Conservation (phyloP, 2,329 filamentous ascomycete species). For the Didymellaceae sp. region DNA sequence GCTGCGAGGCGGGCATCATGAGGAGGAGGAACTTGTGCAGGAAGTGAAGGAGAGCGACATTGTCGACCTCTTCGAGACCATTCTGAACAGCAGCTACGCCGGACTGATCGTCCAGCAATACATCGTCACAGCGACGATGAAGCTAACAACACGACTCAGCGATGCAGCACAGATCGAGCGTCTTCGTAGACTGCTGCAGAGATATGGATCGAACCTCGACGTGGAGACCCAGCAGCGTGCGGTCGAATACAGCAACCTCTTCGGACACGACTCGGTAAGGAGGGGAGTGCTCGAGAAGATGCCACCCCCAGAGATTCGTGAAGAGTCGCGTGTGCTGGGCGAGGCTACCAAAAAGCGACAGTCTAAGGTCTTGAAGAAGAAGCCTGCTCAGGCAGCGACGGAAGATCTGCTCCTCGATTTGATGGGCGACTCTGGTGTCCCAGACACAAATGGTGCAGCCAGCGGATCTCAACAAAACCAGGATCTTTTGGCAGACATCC, state of each 20-base stretch:
- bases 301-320: conserved; percentile 95
- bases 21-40: conserved; percentile 87
- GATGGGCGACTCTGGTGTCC: conserved; percentile 79
- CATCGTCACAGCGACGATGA: conserved; percentile 93
- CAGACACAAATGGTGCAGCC: conserved; percentile 59
- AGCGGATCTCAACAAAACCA: conserved; percentile 72
- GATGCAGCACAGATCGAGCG: conserved; percentile 87
- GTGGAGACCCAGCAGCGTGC: conserved; percentile 96
- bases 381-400: conserved; percentile 80
- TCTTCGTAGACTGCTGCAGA: conserved; percentile 77
- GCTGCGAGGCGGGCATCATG: conserved; percentile 87
- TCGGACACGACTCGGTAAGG: conserved; percentile 84
- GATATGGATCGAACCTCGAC: conserved; percentile 84
- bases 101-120: conserved; percentile 93
- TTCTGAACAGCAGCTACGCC: conserved; percentile 93
- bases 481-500: conserved; percentile 88
- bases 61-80: conserved; percentile 88
- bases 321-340: conserved; percentile 89
- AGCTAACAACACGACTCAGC: conserved; percentile 85
- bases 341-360: conserved; percentile 66
- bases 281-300: conserved; percentile 94
- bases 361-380: conserved; percentile 68
- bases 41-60: conserved; percentile 87
- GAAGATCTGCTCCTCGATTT: conserved; percentile 91
- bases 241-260: conserved; percentile 95